Evolutionary conservation across 208 protist genomes (phyloP).

Genomic region (Dictyostelium gargantuum): DNA sequence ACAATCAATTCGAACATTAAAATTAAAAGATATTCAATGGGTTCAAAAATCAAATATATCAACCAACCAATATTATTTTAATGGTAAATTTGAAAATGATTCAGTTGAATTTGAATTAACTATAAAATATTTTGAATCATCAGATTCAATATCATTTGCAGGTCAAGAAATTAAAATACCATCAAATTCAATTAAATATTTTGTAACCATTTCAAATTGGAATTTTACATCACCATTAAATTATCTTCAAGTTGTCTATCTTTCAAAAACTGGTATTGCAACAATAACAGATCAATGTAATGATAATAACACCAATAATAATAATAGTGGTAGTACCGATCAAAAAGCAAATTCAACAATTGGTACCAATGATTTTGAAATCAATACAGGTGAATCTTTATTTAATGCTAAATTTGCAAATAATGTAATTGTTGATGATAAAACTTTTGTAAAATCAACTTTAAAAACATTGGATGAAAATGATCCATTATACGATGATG

Average conservation of each 20-base stretch:
- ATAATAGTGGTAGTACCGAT: neutral
- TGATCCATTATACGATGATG: neutral
- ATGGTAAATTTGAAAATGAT: neutral
- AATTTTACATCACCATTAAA: neutral
- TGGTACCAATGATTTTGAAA: neutral
- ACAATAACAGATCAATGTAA: neutral
- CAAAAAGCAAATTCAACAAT: neutral
- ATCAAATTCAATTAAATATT: neutral
- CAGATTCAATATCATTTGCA: neutral
- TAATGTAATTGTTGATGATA: neutral
- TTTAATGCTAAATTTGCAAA: neutral
- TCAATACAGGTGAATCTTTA: neutral
- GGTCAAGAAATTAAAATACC: neutral
- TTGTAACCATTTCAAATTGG: neutral
- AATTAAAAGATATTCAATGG: neutral
- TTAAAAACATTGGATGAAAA: neutral
- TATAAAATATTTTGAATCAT: neutral
- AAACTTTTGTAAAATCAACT: neutral
- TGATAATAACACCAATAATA: neutral
- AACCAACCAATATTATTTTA: neutral
- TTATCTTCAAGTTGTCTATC: neutral
- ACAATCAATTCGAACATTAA: neutral
- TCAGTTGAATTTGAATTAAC: neutral
- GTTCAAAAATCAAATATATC: neutral
- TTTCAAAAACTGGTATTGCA: too few species aligned